These are phyloP conservation scores for Filobasidium floriforme DNA, from an alignment of 768 basidiomycete species.

Conservation along the genomic window DNA sequence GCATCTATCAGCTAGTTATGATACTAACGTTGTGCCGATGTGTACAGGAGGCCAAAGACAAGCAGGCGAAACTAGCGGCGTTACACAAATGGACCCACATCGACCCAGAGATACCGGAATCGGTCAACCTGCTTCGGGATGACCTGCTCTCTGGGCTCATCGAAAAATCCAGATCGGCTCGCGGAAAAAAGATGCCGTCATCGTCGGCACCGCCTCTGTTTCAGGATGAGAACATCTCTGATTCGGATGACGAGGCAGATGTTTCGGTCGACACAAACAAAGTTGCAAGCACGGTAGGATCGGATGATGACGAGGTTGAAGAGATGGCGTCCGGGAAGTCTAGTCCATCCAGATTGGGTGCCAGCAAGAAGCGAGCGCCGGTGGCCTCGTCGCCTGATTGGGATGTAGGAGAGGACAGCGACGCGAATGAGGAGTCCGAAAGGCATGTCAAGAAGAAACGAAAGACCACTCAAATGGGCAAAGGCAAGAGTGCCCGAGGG, in stretches of 20 bases:
- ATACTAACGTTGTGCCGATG: neutral
- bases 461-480: neutral
- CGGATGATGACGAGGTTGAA: neutral
- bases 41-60: conserved; percentile 32
- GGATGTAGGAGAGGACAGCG: neutral
- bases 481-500: neutral
- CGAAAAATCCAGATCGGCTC: neutral
- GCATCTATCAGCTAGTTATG: neutral
- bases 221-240: conserved; percentile 14
- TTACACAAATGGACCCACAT: conserved; percentile 43
- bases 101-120: conserved; percentile 29
- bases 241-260: conserved; percentile 9
- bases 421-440: neutral
- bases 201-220: neutral
- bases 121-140: conserved; percentile 29
- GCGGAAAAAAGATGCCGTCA: neutral
- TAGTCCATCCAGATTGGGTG: too few relatives aligned
- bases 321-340: neutral
- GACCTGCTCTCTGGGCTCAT: conserved; percentile 33
- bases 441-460: neutral
- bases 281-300: too few relatives aligned
- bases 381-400: neutral
- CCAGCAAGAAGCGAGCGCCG: neutral
- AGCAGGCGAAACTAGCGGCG: conserved; percentile 41
- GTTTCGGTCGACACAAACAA: conserved; percentile 6